Evolutionary conservation across 805 yeast genomes (phyloP).

Genomic region (Ogataea zsoltii): DNA sequence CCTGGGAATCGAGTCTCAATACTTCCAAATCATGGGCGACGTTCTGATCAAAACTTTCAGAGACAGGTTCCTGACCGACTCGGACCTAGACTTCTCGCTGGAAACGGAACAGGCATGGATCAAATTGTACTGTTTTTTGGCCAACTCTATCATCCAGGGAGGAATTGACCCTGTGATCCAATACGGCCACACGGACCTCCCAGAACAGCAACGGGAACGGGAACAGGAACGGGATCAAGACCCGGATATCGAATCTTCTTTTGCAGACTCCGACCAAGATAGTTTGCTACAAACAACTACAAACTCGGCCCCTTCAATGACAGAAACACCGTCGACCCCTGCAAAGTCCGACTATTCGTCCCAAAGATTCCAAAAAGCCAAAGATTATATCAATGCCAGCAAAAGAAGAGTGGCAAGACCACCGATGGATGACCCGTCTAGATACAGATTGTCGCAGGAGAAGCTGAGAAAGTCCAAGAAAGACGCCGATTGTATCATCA

Average conservation of each 20-base stretch:
- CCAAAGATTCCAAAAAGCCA: constrained; percentile 12
- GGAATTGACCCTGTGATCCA: constrained; percentile 52
- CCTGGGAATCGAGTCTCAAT: constrained; percentile 67
- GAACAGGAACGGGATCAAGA: constrained; percentile 3
- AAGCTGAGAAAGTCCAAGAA: constrained; percentile 2
- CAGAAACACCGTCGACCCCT: not conserved
- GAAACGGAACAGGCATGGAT: constrained; percentile 73
- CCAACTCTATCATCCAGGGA: constrained; percentile 64
- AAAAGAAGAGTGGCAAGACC: not conserved
- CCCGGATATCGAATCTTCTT: not conserved
- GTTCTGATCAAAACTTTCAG: constrained; percentile 68
- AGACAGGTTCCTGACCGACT: constrained; percentile 49
- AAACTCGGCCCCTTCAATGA: constrained; percentile 1
- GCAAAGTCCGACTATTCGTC: not conserved
- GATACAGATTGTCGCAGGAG: constrained; percentile 1
- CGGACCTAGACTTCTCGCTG: constrained; percentile 45
- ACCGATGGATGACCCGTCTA: not conserved
- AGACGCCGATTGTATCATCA: constrained; percentile 34
- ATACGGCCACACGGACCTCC: constrained; percentile 19
- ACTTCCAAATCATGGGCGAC: constrained; percentile 71
- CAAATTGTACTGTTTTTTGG: constrained; percentile 63
- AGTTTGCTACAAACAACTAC: not conserved
- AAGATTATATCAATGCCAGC: constrained; percentile 4
- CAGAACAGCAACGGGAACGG: not conserved
- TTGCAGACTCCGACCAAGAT: no score